phyloP scores from a whole-genome alignment of 2,329 filamentous ascomycete genomes.

The Aspergillus ibericus region DNA sequence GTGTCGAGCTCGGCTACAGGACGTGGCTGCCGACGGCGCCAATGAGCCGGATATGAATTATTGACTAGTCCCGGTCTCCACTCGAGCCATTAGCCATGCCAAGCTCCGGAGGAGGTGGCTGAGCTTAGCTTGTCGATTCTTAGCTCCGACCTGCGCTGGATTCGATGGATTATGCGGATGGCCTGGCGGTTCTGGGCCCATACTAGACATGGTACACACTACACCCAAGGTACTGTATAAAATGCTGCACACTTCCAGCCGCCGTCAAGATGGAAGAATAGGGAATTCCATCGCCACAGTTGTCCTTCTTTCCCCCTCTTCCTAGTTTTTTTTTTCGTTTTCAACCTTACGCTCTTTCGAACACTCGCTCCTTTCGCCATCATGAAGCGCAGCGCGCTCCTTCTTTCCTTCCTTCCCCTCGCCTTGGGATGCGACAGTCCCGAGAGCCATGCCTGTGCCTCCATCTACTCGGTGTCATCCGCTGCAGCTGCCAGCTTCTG shows the following conservation, averaged over 20 bases:
- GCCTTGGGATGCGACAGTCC: conserved; percentile 24
- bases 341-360: conserved; percentile 11
- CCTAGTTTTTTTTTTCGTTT: background rate
- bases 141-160: background rate
- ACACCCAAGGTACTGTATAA: background rate
- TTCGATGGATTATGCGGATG: too few species aligned
- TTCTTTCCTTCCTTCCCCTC: conserved; percentile 23
- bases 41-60: too few species aligned
- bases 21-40: too few species aligned
- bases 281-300: background rate
- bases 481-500: conserved; percentile 24
- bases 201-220: too few species aligned
- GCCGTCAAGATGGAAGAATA: background rate
- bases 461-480: conserved; percentile 24
- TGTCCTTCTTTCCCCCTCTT: background rate
- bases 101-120: conserved; percentile 2
- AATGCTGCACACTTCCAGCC: background rate
- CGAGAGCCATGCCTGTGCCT: conserved; percentile 22
- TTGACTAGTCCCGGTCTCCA: background rate
- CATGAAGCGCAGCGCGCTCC: conserved; percentile 28
- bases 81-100: background rate
- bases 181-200: too few species aligned
- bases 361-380: conserved; percentile 12
- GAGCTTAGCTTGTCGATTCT: background rate
- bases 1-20: too few species aligned